Evolutionary conservation across 1,139 yeast genomes (phyloP).

Genomic region (Zhuliangozyma parablackwelliae): DNA sequence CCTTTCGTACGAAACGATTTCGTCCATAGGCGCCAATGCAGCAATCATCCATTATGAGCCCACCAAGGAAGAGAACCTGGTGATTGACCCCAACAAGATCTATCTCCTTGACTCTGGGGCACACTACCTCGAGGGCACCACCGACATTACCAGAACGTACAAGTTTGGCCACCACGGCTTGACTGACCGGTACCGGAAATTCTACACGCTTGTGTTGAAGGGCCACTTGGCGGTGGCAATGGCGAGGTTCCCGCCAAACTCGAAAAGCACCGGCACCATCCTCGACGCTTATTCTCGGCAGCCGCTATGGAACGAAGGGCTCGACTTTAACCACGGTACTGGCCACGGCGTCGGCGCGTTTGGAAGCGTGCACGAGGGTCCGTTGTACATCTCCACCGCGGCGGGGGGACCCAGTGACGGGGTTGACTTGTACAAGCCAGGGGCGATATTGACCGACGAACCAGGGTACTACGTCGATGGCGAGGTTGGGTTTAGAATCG

Average conservation of each 20-base stretch:
- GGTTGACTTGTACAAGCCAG: constrained; percentile 33
- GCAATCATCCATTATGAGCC: constrained; percentile 57
- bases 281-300: constrained; percentile 49
- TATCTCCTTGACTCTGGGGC: constrained; percentile 53
- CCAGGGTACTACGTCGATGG: constrained; percentile 56
- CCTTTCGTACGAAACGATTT: constrained; percentile 50
- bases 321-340: constrained; percentile 54
- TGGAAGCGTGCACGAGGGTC: constrained; percentile 55
- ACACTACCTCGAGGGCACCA: constrained; percentile 56
- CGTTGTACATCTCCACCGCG: constrained; percentile 43
- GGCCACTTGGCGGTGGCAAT: constrained; percentile 54
- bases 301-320: constrained; percentile 51
- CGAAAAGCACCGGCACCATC: constrained; percentile 36
- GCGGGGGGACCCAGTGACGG: constrained; percentile 28
- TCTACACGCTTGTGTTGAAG: constrained; percentile 49
- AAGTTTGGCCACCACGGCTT: constrained; percentile 32
- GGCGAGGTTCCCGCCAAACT: constrained; percentile 45
- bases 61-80: constrained; percentile 31
- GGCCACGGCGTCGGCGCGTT: constrained; percentile 60
- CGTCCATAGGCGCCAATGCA: constrained; percentile 52
- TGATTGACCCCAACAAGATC: constrained; percentile 39
- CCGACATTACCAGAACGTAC: constrained; percentile 54
- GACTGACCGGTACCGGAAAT: constrained; percentile 28
- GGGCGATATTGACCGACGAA: constrained; percentile 51
- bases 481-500: constrained; percentile 49